Evolutionary conservation across 148 eudicot species (phyloP).

Genomic region (Talinum fruticosum): DNA sequence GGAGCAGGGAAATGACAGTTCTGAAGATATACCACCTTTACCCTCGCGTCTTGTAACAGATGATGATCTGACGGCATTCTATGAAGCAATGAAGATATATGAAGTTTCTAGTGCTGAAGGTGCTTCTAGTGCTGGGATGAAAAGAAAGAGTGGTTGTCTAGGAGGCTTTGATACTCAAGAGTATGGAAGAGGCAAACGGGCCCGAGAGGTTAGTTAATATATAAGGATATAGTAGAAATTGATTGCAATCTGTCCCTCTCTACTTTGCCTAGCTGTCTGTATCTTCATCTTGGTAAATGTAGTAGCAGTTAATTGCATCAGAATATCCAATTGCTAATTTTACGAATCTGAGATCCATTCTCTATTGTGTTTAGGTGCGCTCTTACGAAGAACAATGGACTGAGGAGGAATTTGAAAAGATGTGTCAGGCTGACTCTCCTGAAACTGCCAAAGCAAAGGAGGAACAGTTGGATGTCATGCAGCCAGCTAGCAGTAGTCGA

Average conservation of each 20-base stretch:
- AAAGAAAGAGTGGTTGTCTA: constrained; percentile 64
- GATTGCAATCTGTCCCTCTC: background rate
- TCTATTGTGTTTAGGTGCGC: constrained; percentile 57
- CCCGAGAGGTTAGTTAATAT: constrained; percentile 78
- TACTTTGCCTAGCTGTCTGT: background rate
- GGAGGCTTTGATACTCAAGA: constrained; percentile 87
- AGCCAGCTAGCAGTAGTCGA: constrained; percentile 26
- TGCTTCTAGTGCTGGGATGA: constrained; percentile 48
- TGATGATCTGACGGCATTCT: constrained; percentile 72
- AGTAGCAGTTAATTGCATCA: background rate
- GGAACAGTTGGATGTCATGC: constrained; percentile 37
- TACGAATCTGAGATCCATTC: constrained; percentile 4
- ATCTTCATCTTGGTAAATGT: background rate
- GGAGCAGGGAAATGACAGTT: constrained; percentile 40
- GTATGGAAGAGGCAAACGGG: constrained; percentile 98
- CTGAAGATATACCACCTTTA: constrained; percentile 49
- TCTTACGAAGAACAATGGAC: constrained; percentile 99
- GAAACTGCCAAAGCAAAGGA: constrained; percentile 50
- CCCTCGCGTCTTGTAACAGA: constrained; percentile 86
- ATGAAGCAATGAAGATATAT: constrained; percentile 73
- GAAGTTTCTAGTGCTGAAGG: constrained; percentile 41
- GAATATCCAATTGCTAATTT: background rate
- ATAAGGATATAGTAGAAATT: background rate
- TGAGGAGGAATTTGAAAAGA: constrained; percentile 93
- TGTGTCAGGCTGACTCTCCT: constrained; percentile 75